These are phyloP conservation scores for Saccharomyces hybrid DNA, from an alignment of 1,139 yeast species.

Conservation along the genomic window DNA sequence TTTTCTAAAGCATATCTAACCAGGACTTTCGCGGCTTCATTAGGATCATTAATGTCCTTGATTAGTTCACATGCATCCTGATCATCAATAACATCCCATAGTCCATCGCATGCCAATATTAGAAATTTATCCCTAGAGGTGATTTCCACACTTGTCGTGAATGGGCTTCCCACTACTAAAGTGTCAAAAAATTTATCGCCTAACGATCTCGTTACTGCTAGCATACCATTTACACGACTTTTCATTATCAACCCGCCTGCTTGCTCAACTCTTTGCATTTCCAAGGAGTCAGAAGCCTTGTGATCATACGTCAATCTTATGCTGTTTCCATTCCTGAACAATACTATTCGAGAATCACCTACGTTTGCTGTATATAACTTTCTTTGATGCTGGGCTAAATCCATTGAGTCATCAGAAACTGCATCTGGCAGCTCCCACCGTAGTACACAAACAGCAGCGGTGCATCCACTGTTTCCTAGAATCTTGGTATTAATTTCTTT, in stretches of 20 bases:
- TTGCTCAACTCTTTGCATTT: constrained; percentile 64
- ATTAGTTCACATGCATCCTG: constrained; percentile 71
- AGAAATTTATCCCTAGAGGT: constrained; percentile 56
- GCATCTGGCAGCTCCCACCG: constrained; percentile 67
- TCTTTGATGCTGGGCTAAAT: constrained; percentile 44
- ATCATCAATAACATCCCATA: constrained; percentile 89
- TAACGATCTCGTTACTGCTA: constrained; percentile 88
- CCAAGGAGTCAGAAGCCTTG: constrained; percentile 78
- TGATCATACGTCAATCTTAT: constrained; percentile 86
- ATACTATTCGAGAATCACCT: constrained; percentile 83
- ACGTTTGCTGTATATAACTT: constrained; percentile 91
- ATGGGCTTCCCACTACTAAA: constrained; percentile 83
- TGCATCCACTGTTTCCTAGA: constrained; percentile 76
- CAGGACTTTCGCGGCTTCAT: constrained; percentile 58
- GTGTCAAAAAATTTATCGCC: constrained; percentile 95
- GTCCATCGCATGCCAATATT: constrained; percentile 88
- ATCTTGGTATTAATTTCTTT: constrained; percentile 46
- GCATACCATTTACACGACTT: constrained; percentile 88
- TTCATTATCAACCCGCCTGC: constrained; percentile 85
- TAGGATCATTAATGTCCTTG: constrained; percentile 48
- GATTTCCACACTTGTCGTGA: constrained; percentile 82
- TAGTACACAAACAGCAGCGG: constrained; percentile 90
- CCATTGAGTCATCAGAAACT: constrained; percentile 12
- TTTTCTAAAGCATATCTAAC: constrained; percentile 73
- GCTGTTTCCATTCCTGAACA: constrained; percentile 67